Percentiles rank a stretch among this genome's conserved stretches.
These are phyloP conservation scores for Suillus variegatus DNA, from an alignment of 768 basidiomycete genomes.

Conservation along the genomic window DNA sequence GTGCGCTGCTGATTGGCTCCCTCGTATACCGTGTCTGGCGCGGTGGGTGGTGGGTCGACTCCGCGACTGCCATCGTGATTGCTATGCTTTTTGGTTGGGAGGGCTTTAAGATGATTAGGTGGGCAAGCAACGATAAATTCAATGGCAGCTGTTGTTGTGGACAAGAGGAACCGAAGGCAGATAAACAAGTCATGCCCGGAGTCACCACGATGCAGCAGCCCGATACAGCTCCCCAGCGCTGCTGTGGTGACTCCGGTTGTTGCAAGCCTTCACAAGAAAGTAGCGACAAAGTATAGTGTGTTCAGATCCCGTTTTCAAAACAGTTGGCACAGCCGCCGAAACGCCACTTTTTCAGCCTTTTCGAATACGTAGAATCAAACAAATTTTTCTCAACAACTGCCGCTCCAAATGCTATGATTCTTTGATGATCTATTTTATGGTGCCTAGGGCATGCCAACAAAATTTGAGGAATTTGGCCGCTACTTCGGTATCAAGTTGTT, in stretches of 20 bases:
- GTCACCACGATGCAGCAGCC: neutral
- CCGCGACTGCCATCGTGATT: constrained; percentile 42
- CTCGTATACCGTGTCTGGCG: constrained; percentile 41
- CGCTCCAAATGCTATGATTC: no score
- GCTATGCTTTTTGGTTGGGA: constrained; percentile 47
- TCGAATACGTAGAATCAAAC: no score
- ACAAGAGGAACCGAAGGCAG: neutral
- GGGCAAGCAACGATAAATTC: constrained; percentile 37
- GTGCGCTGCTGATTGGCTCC: constrained; percentile 43
- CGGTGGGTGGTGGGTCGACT: constrained; percentile 52
- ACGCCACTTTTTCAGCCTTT: no score
- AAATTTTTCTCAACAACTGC: no score
- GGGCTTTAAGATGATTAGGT: constrained; percentile 43
- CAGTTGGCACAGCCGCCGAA: no score
- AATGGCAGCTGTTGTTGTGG: constrained; percentile 39
- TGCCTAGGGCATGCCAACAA: no score
- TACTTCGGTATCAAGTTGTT: no score
- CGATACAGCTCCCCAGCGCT: neutral
- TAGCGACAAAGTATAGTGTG: neutral
- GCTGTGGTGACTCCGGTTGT: neutral
- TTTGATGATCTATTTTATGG: no score
- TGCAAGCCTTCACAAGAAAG: constrained; percentile 3
- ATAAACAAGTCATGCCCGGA: neutral
- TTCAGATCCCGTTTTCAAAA: neutral
- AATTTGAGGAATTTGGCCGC: no score